These are phyloP conservation scores for Cerioporus squamosus DNA, from an alignment of 1,284 basidiomycete genomes.

Conservation along the genomic window DNA sequence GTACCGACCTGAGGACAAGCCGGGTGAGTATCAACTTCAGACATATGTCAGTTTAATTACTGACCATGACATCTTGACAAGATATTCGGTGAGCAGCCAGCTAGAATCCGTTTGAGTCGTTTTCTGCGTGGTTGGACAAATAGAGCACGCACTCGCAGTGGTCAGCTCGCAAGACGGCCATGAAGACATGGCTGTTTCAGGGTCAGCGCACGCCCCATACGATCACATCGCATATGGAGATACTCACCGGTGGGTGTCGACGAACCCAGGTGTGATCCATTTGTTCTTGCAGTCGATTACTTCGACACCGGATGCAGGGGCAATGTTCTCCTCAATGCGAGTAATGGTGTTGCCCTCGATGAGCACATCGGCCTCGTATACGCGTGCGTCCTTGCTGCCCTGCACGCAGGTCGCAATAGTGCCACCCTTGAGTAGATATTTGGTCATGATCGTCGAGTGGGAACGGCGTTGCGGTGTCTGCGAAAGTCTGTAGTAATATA, in stretches of 20 bases:
- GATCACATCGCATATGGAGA: too few species aligned
- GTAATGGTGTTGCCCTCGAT: conserved; percentile 32
- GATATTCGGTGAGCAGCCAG: conserved; percentile 36
- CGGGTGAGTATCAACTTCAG: neutral
- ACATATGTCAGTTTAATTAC: neutral
- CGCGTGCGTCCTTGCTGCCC: conserved; percentile 22
- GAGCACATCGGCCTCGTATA: conserved; percentile 36
- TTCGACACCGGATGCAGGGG: conserved; percentile 24
- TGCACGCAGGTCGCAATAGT: conserved; percentile 32
- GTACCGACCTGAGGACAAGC: conserved; percentile 24
- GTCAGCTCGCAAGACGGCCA: conserved; percentile 34
- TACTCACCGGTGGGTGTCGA: conserved; percentile 37
- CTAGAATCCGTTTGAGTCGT: conserved; percentile 11
- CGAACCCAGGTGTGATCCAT: conserved; percentile 38
- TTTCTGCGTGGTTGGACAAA: neutral
- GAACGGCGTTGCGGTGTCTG: too few species aligned
- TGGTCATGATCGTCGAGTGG: conserved; percentile 2
- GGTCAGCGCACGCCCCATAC: neutral
- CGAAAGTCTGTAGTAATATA: too few species aligned
- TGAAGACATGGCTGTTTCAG: conserved; percentile 34
- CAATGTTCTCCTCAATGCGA: conserved; percentile 29
- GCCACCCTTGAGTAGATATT: conserved; percentile 35
- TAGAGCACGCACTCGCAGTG: conserved; percentile 33
- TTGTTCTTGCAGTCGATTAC: conserved; percentile 35
- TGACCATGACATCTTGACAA: conserved; percentile 35